Evolutionary conservation across 331 rosid species (phyloP), one percentile per base, ranked within the genome.

Genomic region (Malus hybrid): DNA sequence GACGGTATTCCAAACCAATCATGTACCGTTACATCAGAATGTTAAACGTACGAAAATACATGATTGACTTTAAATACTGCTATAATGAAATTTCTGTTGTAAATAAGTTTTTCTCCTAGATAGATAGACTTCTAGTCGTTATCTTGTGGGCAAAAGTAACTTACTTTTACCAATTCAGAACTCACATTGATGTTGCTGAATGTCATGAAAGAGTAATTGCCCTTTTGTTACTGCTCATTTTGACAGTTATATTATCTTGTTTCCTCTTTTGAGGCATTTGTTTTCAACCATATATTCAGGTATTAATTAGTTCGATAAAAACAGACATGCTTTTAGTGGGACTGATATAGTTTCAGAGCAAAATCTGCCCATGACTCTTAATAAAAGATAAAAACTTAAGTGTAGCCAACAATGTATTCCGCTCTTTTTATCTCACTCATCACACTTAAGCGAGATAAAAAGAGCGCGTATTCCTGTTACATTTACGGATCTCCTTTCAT

Each of bases 171-270:
- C 48, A 36, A 63, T 57, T 62, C 78, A 75, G 73, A 84, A 67
- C 78, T 58, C 70, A 76, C 83, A 74, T 68, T 60, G 63, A 66
- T 70, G 83, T 32, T 79, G 66, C 68, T 78, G 82, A 84, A 71
- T 77, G 57, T 75, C 46, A 81, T 63, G 77, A 67, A 80, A 74
- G 77, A 70, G 70, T 65, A 42, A 69, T 75, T 66, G 78, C 22
- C 22, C 63, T 39, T 70, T 77, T 75, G 70, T 44, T 28, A 81
- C 60, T 80, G 71, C 75, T 77, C 72, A 75, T 36, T 79, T 81
- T 71, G 80, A 75, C 71, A 72, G 81, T 75, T 53, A 50, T 42
- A 75, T 68, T 70, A 84, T 81, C 73, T 20, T 76, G 74, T 56
- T 78, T 78, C 74, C 75, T 63, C 78, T 80, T 66, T 86, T 78